A percentile compares a stretch with the other conserved stretches of the same genome.
phyloP scores from a whole-genome alignment of 2,329 filamentous ascomycete genomes.

The Cordyceps cicadae region DNA sequence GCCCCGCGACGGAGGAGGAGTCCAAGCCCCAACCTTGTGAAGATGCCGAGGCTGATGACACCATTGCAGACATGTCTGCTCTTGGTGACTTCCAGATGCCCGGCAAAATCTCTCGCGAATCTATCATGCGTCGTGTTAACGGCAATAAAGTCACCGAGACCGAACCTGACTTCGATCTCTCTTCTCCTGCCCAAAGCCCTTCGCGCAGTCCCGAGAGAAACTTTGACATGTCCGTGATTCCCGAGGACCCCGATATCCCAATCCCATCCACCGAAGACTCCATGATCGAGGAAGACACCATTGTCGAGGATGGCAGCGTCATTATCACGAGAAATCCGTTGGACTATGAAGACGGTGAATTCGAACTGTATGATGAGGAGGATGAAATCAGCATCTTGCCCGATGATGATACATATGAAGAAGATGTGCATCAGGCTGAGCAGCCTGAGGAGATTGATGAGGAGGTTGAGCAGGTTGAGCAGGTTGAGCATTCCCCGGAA shows the following conservation, averaged over 20 bases:
- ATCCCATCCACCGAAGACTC: constrained; percentile 78
- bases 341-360: constrained; percentile 54
- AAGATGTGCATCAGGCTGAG: background rate
- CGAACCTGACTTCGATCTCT: constrained; percentile 56
- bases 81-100: constrained; percentile 59
- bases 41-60: constrained; percentile 48
- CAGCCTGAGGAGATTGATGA: constrained; percentile 11
- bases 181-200: constrained; percentile 51
- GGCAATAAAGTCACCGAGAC: constrained; percentile 48
- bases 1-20: constrained; percentile 28
- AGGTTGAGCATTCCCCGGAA: constrained; percentile 11
- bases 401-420: constrained; percentile 32
- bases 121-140: constrained; percentile 82
- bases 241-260: constrained; percentile 78
- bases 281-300: constrained; percentile 45
- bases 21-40: constrained; percentile 19
- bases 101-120: constrained; percentile 82
- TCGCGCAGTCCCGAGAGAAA: constrained; percentile 34
- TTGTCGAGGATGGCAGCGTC: constrained; percentile 49
- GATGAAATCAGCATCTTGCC: constrained; percentile 53
- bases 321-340: constrained; percentile 60
- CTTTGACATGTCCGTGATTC: constrained; percentile 43
- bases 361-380: constrained; percentile 52
- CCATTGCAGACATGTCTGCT: constrained; percentile 50
- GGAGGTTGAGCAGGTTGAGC: background rate